Base-by-base conservation (phyloP, 257 asterid species). In the Buddleja alternifolia region DNA sequence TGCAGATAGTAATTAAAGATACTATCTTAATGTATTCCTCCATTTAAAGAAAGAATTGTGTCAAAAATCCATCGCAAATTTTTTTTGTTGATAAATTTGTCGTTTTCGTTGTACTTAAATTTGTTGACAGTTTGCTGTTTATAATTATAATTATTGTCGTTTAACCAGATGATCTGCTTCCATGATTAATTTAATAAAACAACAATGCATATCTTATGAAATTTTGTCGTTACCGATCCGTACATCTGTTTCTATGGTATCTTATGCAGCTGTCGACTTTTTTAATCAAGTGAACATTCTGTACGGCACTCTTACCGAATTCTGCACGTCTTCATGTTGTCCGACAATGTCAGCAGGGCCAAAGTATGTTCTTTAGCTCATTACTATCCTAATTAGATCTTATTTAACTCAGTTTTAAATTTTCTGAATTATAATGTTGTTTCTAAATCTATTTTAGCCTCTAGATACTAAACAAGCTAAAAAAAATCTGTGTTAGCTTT, bases 331-430 rank as follows among this genome's bases (percentile, higher is more conserved):
- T 10, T n/a, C 74, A 14, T 69, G 74, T 42, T 85, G 91, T 74
- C 85, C 86, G 2, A 81, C 70, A 48, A 85, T 85, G 91, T 63
- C 81, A 1, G 91, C 91, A 1, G 88, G 91, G 44, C 73, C 83
- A 60, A 85, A 61, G 91, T 85, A 82, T 24, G 80, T 34, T 47
- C 37, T 21, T 17, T 8, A 14, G n/a, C 9, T 58, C 24, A 25
- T 46, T 40, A 42, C 34, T 48, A 14, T 42, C 60, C 7, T 67
- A 25, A 20, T 39, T 47, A 10, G 19, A 12, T 3, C 10, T 39
- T 9, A 17, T 7, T 9, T 10, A 9, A 6, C 25, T 47, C 50
- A 32, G 9, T 25, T 45, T 15, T 1, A n/a, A 1, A 1, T 36
- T 25, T 12, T n/a, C 24, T 14, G 23, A 51, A 36, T 7, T 65